Percentiles rank a stretch among this genome's conserved stretches.
Conservation (phyloP, 2,329 filamentous ascomycete genomes). For the Aspergillus chevalieri region DNA sequence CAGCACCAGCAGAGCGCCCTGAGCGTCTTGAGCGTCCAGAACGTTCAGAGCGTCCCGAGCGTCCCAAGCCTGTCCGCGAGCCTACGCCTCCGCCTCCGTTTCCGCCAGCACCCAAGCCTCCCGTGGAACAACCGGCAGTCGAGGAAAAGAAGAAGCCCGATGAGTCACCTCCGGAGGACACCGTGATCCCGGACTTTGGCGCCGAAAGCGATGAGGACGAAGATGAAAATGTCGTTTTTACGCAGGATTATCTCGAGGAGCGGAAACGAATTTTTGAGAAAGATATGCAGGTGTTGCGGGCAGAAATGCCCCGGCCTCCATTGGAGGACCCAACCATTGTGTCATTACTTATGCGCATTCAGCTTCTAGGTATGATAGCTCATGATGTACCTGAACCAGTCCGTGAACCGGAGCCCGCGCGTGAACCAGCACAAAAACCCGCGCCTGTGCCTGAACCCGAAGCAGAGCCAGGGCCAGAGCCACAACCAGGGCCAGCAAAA, state of each 20-base stretch:
- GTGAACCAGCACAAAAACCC: constrained; percentile 6
- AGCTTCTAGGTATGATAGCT: constrained; percentile 39
- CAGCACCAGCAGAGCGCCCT: not conserved
- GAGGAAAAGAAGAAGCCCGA: constrained; percentile 1
- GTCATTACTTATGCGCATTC: constrained; percentile 37
- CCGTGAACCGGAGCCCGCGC: constrained; percentile 1
- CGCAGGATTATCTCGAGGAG: constrained; percentile 43
- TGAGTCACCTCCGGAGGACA: constrained; percentile 7
- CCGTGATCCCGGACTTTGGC: constrained; percentile 28
- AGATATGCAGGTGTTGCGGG: constrained; percentile 38
- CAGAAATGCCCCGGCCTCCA: constrained; percentile 37
- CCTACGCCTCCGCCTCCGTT: not conserved
- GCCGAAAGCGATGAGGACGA: constrained; percentile 40
- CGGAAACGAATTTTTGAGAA: constrained; percentile 41
- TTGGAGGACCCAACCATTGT: constrained; percentile 39
- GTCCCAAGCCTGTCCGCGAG: not conserved
- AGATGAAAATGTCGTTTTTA: constrained; percentile 40
- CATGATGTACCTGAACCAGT: constrained; percentile 25
- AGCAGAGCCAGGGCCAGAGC: constrained; percentile 1
- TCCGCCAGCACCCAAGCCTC: not conserved
- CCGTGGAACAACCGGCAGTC: constrained; percentile 2
- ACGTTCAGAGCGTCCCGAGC: not conserved
- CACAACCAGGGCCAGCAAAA: not conserved
- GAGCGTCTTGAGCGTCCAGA: not conserved
- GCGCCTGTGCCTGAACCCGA: not conserved